Percentiles rank a stretch among this genome's conserved stretches.
These are phyloP conservation scores for Boletus patriciae DNA, from an alignment of 768 basidiomycete species.

Conservation along the genomic window DNA sequence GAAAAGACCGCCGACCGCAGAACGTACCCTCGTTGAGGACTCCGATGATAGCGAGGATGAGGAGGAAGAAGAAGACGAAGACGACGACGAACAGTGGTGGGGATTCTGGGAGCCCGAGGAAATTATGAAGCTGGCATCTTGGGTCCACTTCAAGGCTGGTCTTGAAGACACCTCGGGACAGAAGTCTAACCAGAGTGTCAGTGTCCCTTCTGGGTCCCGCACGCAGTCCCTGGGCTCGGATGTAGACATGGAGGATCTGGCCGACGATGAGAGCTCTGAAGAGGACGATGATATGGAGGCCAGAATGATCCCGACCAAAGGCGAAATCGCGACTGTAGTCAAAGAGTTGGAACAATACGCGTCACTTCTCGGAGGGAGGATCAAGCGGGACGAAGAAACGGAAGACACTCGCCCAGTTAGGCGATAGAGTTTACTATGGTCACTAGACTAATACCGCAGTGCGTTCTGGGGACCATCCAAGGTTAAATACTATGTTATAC, in stretches of 20 bases:
- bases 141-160: slow-evolving; percentile 55
- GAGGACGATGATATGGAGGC: slow-evolving; percentile 2
- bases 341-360: slow-evolving; percentile 60
- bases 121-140: slow-evolving; percentile 62
- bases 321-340: slow-evolving; percentile 47
- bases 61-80: slow-evolving; percentile 25
- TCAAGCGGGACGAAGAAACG: slow-evolving; percentile 33
- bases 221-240: slow-evolving; percentile 9
- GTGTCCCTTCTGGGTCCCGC: background rate
- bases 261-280: slow-evolving; percentile 10
- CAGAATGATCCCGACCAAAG: slow-evolving; percentile 22
- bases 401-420: slow-evolving; percentile 2
- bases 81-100: slow-evolving; percentile 63
- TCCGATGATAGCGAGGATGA: slow-evolving; percentile 27
- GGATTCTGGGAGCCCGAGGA: slow-evolving; percentile 66
- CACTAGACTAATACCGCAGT: slow-evolving; percentile 5
- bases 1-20: slow-evolving; percentile 41
- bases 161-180: slow-evolving; percentile 29
- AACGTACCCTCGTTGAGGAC: slow-evolving; percentile 28
- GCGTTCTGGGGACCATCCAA: slow-evolving; percentile 7
- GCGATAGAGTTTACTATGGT: slow-evolving; percentile 9
- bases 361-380: slow-evolving; percentile 58
- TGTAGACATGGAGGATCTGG: slow-evolving; percentile 21
- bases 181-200: slow-evolving; percentile 6
- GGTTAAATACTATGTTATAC: slow-evolving; percentile 24